Evolutionary conservation across 2,329 filamentous ascomycete species (phyloP).

Genomic region (Penicillium thymicola): DNA sequence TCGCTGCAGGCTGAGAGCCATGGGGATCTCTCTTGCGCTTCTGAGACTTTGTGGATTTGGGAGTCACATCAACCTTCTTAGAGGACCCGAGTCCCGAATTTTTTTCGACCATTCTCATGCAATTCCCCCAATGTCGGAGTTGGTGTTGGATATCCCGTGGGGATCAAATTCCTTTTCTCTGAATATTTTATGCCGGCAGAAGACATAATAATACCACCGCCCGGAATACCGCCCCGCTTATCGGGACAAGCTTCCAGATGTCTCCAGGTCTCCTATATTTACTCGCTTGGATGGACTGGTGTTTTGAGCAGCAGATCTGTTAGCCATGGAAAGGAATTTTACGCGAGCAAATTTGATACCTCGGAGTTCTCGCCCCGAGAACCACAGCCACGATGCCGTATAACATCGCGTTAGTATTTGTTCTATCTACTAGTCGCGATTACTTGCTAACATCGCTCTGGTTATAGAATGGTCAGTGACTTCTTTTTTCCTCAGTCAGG

Average conservation of each 20-base stretch:
- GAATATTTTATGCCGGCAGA: slow-evolving; percentile 26
- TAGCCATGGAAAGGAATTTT: slow-evolving; percentile 22
- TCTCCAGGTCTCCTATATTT: background rate
- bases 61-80: slow-evolving; percentile 18
- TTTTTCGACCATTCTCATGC: slow-evolving; percentile 43
- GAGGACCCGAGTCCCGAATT: slow-evolving; percentile 48
- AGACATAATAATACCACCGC: slow-evolving; percentile 4
- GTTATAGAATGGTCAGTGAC: slow-evolving; percentile 83
- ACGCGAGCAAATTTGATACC: background rate
- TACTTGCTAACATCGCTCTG: slow-evolving; percentile 25
- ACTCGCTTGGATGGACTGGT: background rate
- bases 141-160: background rate
- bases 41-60: slow-evolving; percentile 26
- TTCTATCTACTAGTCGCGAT: slow-evolving; percentile 4
- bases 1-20: slow-evolving; percentile 23
- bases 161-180: slow-evolving; percentile 15
- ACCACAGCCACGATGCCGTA: slow-evolving; percentile 56
- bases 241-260: slow-evolving; percentile 9
- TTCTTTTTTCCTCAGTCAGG: slow-evolving; percentile 98
- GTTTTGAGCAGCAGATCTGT: slow-evolving; percentile 4
- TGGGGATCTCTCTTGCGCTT: slow-evolving; percentile 37
- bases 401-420: slow-evolving; percentile 61
- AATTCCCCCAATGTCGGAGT: slow-evolving; percentile 12
- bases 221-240: background rate
- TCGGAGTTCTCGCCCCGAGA: slow-evolving; percentile 18